Percentiles rank a stretch among this genome's conserved stretches.
These are phyloP conservation scores for Arthrobotrys entomopaga DNA, from an alignment of 2,329 filamentous ascomycete species.

Conservation along the genomic window DNA sequence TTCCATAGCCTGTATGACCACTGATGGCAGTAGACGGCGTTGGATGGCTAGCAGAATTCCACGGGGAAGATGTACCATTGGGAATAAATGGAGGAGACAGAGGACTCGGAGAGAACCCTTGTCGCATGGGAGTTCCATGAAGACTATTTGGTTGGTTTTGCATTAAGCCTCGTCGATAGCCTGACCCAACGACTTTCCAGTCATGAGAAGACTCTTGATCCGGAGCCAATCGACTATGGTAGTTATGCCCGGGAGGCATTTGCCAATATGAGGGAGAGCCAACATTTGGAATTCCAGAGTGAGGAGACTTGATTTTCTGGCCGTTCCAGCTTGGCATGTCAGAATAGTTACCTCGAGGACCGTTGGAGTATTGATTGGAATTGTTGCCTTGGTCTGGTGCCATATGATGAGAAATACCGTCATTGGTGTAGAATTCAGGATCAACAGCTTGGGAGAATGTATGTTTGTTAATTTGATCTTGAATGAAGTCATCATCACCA, in stretches of 20 bases:
- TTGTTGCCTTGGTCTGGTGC: constrained; percentile 24
- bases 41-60: constrained; percentile 30
- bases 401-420: constrained; percentile 23
- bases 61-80: constrained; percentile 28
- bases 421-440: constrained; percentile 43
- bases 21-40: constrained; percentile 31
- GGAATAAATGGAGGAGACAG: constrained; percentile 46
- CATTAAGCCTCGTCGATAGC: constrained; percentile 26
- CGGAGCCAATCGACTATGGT: constrained; percentile 18
- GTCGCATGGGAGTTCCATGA: constrained; percentile 20
- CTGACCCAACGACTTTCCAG: constrained; percentile 32
- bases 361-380: constrained; percentile 1
- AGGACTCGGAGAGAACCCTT: constrained; percentile 44
- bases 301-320: constrained; percentile 17
- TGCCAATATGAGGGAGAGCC: constrained; percentile 37
- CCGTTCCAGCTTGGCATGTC: constrained; percentile 26
- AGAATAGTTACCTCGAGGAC: constrained; percentile 25
- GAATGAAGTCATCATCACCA: constrained; percentile 50
- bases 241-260: constrained; percentile 11
- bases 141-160: constrained; percentile 12
- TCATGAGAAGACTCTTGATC: constrained; percentile 33
- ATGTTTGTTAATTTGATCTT: constrained; percentile 50
- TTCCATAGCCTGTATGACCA: constrained; percentile 19
- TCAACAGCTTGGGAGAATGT: constrained; percentile 48
- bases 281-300: constrained; percentile 1